phyloP scores from a whole-genome alignment of 2,329 filamentous ascomycete species.

The Hypoxylon sp. region DNA sequence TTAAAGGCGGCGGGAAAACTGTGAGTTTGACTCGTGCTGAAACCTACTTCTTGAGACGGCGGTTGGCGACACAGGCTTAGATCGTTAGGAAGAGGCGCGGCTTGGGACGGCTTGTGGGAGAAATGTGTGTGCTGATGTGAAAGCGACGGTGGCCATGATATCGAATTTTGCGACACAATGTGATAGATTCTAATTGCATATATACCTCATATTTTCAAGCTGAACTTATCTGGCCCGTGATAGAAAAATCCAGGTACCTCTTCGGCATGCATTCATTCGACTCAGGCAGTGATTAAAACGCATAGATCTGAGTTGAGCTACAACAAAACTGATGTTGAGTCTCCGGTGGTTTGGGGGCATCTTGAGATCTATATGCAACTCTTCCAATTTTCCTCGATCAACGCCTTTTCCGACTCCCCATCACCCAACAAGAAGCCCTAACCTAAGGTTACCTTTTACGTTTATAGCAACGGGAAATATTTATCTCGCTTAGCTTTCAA shows the following conservation, averaged over 20 bases:
- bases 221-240: too few species aligned
- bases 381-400: too few species aligned
- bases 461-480: not conserved
- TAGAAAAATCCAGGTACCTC: too few species aligned
- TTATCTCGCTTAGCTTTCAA: not conserved
- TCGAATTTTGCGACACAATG: constrained; percentile 12
- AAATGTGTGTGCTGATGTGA: constrained; percentile 35
- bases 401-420: too few species aligned
- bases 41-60: not conserved
- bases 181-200: constrained; percentile 13
- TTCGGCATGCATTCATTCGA: not conserved
- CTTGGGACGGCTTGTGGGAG: constrained; percentile 40
- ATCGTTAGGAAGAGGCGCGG: constrained; percentile 35
- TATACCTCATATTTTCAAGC: not conserved
- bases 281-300: too few species aligned
- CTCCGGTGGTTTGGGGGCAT: too few species aligned
- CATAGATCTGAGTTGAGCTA: too few species aligned
- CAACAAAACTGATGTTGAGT: too few species aligned
- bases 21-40: constrained; percentile 36
- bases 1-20: constrained; percentile 70
- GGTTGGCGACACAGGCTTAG: constrained; percentile 31
- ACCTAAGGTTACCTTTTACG: not conserved
- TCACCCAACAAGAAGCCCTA: too few species aligned
- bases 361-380: too few species aligned
- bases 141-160: constrained; percentile 7